Base-by-base conservation (phyloP, 371 early-diverging fungal genomes). In the Apophysomyces elegans region DNA sequence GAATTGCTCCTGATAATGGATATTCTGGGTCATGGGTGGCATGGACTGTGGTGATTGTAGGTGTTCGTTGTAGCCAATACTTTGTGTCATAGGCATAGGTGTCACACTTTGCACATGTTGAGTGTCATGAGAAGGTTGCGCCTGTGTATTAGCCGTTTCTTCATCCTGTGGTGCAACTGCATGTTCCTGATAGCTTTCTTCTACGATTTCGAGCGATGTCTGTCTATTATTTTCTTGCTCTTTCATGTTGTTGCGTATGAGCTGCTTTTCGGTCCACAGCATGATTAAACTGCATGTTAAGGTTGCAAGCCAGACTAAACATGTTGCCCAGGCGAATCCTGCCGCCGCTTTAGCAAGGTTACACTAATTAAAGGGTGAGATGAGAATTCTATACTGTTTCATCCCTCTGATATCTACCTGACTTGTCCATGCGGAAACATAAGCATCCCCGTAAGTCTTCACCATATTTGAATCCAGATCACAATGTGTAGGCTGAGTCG, bases 251-350 rank as follows among this genome's bases (percentile, higher is more conserved):
- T 79, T 66, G 64, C 77, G 79, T 39, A 82, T 76, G 1, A 70
- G 58, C 16, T 72, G 67, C 56, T 79, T 82, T 64, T 82, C 82
- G 45, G 58, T 74, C 65, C 71, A 79, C 41, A 79, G 73, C 9
- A 67, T 65, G 21, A 82, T 62, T 18, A 67, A 39, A 1, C 73
- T 70, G 21, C 74, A 68, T 11, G 62, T 39, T n/a, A 79, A 64
- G 4, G 78, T 69, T 11, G 59, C 56, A 14, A 79, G 36, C 82
- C 82, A 82, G 38, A 77, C 43, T 44, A 82, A 67, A 66, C 78
- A 79, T 21, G 76, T 77, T 14, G 78, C 62, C 82, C 82, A 82
- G 26, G 78, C 59, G 65, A 82, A 77, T 13, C 64, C 82, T 56
- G 78, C 73, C 8, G 71, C 58, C 3, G 71, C 76, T 63, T 77